Conservation (phyloP, 2,329 filamentous ascomycete genomes). For the Neonectria hederae region DNA sequence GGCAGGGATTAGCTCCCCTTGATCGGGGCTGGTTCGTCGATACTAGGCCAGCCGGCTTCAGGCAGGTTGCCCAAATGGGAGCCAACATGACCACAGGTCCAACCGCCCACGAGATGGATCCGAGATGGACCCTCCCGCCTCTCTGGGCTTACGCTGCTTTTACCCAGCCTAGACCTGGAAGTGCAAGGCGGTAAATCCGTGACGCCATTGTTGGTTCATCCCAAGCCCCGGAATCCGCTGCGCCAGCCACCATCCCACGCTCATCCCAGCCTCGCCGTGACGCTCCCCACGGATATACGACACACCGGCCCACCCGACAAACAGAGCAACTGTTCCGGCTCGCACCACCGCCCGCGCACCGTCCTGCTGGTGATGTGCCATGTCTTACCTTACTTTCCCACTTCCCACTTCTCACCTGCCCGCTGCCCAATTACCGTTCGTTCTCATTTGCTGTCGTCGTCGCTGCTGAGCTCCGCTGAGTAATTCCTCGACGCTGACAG, state of each 20-base stretch:
- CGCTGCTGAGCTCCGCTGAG: conserved; percentile 43
- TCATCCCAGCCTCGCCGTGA: conserved; percentile 31
- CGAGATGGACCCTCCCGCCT: conserved; percentile 13
- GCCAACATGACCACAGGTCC: neutral
- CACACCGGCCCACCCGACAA: conserved; percentile 29
- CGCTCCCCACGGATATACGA: conserved; percentile 33
- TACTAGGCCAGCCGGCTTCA: conserved; percentile 32
- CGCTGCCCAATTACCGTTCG: conserved; percentile 23
- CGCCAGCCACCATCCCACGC: conserved; percentile 30
- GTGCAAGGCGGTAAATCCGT: conserved; percentile 27
- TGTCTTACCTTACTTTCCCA: neutral
- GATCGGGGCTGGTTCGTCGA: conserved; percentile 36
- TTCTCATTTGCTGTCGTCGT: conserved; percentile 33
- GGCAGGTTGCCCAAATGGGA: conserved; percentile 34
- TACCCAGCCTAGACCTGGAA: conserved; percentile 9
- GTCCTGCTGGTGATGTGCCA: conserved; percentile 18
- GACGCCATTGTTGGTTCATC: conserved; percentile 40
- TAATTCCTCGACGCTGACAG: conserved; percentile 50
- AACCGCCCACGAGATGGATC: conserved; percentile 14
- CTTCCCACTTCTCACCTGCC: conserved; percentile 13
- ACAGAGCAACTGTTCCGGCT: conserved; percentile 29
- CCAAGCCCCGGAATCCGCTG: conserved; percentile 17
- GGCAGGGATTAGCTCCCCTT: conserved; percentile 30
- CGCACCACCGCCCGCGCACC: conserved; percentile 33
- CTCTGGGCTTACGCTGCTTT: conserved; percentile 11